Conservation (phyloP, 2,329 filamentous ascomycete genomes). For the Sporothrix brasiliensis region DNA sequence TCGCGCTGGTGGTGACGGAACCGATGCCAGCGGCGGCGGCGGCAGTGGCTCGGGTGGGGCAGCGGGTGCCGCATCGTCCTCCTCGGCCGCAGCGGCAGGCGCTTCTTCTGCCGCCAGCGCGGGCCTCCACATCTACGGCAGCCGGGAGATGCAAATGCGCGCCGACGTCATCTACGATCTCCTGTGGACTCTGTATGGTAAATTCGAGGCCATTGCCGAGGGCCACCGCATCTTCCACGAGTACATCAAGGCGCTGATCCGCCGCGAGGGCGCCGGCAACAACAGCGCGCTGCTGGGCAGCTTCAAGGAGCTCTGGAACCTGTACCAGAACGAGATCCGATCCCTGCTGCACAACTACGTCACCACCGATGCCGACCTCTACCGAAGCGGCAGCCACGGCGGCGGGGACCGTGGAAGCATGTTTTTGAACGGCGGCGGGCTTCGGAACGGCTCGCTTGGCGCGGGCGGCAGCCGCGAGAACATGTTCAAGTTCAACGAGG, state of each 20-base stretch:
- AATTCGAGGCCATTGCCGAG: slow-evolving; percentile 96
- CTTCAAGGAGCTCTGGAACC: slow-evolving; percentile 96
- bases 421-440: neutral
- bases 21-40: slow-evolving; percentile 1
- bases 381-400: slow-evolving; percentile 48
- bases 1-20: neutral
- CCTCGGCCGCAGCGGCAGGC: neutral
- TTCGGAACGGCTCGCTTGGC: neutral
- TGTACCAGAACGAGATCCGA: slow-evolving; percentile 96
- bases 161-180: slow-evolving; percentile 88
- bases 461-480: slow-evolving; percentile 39
- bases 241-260: slow-evolving; percentile 81
- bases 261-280: slow-evolving; percentile 72
- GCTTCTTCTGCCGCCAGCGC: slow-evolving; percentile 2
- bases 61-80: slow-evolving; percentile 39
- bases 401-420: slow-evolving; percentile 1
- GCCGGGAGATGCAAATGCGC: slow-evolving; percentile 72
- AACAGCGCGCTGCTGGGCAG: slow-evolving; percentile 72
- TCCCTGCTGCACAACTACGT: slow-evolving; percentile 94
- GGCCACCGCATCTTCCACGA: slow-evolving; percentile 93
- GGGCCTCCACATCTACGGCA: slow-evolving; percentile 65
- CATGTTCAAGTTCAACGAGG: slow-evolving; percentile 84
- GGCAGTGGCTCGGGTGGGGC: slow-evolving; percentile 44
- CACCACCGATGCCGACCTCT: slow-evolving; percentile 81
- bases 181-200: slow-evolving; percentile 88